Percentiles rank a stretch among this genome's conserved stretches.
phyloP scores from a whole-genome alignment of 495 filamentous ascomycete genomes.

The Trichoderma parareesei region DNA sequence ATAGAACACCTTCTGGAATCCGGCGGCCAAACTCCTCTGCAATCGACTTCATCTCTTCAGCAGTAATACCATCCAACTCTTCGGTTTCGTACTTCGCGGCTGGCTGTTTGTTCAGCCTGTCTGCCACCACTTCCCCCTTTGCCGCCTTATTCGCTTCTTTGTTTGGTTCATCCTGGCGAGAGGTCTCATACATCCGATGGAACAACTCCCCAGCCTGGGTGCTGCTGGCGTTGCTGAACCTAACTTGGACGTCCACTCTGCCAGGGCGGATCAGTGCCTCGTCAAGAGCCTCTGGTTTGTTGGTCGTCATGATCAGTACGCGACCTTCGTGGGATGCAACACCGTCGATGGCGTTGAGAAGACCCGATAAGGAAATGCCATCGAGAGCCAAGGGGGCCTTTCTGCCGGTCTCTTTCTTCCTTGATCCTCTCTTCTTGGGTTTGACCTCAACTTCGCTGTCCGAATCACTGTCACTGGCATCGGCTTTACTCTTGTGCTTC shows the following conservation, averaged over 20 bases:
- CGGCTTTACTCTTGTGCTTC: conserved; percentile 11
- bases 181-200: conserved; percentile 58
- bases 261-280: conserved; percentile 68
- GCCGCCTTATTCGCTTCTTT: conserved; percentile 2
- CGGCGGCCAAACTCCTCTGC: conserved; percentile 36
- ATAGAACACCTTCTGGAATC: conserved; percentile 44
- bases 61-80: conserved; percentile 12
- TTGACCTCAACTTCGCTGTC: conserved; percentile 5
- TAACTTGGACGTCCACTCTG: conserved; percentile 64
- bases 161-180: conserved; percentile 13
- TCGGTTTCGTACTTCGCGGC: conserved; percentile 12
- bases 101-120: conserved; percentile 3
- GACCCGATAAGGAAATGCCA: conserved; percentile 61
- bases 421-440: conserved; percentile 18
- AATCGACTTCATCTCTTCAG: conserved; percentile 31
- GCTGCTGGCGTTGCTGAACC: conserved; percentile 57
- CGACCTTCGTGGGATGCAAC: conserved; percentile 75
- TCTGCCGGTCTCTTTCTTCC: conserved; percentile 26
- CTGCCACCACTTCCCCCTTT: not conserved
- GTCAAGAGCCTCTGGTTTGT: conserved; percentile 67
- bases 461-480: not conserved
- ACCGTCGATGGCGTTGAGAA: conserved; percentile 80
- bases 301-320: conserved; percentile 79
- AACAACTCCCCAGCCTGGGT: conserved; percentile 61
- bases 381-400: conserved; percentile 13